Evolutionary conservation across 305 asterid genomes (phyloP).

Genomic region (Solanum hybrid): DNA sequence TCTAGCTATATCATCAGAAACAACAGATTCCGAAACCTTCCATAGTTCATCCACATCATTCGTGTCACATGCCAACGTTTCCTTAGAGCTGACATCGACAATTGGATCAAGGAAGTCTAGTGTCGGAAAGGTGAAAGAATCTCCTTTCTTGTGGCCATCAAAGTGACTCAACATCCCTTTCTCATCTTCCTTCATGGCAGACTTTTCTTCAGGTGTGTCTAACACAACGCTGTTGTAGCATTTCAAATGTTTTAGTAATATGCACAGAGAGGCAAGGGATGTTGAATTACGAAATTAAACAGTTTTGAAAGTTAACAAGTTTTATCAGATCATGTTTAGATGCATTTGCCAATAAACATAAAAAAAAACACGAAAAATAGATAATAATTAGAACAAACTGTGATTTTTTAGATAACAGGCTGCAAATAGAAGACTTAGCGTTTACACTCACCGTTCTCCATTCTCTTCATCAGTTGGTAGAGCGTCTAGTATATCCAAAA

Average conservation of each 20-base stretch:
- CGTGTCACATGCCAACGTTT: conserved; percentile 14
- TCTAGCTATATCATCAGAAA: conserved; percentile 15
- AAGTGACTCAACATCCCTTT: conserved; percentile 6
- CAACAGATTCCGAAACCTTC: conserved; percentile 18
- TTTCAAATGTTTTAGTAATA: conserved; percentile 18
- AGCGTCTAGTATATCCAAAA: conserved; percentile 33
- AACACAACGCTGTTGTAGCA: conserved; percentile 27
- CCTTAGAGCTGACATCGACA: conserved; percentile 11
- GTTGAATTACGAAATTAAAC: neutral
- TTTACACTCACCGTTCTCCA: conserved; percentile 26
- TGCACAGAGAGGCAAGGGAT: neutral
- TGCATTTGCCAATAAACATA: neutral
- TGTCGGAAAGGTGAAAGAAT: conserved; percentile 13
- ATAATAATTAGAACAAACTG: neutral
- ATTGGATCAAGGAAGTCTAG: conserved; percentile 16
- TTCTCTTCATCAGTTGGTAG: conserved; percentile 30
- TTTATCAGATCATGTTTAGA: neutral
- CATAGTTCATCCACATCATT: conserved; percentile 17
- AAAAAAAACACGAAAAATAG: neutral
- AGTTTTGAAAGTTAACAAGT: neutral
- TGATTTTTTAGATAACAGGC: neutral
- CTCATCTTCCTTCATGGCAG: conserved; percentile 39
- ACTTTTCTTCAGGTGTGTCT: conserved; percentile 27
- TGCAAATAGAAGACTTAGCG: neutral
- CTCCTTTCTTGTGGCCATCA: conserved; percentile 13